Conservation (phyloP, 129 eudicot species). For the Lonicera japonica region DNA sequence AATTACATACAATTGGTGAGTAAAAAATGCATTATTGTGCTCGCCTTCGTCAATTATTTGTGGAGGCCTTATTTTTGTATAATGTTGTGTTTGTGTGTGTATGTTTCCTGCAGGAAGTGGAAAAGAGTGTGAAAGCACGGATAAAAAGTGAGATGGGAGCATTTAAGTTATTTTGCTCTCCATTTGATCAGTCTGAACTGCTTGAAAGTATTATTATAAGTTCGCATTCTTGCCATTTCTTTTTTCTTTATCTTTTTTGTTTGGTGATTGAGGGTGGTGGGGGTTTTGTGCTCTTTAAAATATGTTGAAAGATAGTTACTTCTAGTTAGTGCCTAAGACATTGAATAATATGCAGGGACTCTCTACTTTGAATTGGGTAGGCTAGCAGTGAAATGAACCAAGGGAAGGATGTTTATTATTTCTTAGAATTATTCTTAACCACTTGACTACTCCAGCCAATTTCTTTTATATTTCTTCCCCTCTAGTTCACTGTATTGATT, state of each 20-base stretch:
- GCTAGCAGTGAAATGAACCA: slow-evolving; percentile 70
- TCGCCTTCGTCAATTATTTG: background rate
- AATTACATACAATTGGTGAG: background rate
- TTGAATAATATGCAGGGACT: slow-evolving; percentile 37
- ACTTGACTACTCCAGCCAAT: too few species aligned
- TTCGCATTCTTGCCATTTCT: background rate
- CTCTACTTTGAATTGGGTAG: slow-evolving; percentile 71
- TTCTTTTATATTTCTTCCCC: too few species aligned
- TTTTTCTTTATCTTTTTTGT: too few species aligned
- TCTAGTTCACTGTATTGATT: too few species aligned
- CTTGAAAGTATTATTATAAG: slow-evolving; percentile 43
- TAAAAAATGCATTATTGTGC: background rate
- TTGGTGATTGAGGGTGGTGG: background rate
- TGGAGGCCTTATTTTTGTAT: too few species aligned
- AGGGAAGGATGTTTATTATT: too few species aligned
- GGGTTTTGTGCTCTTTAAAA: too few species aligned
- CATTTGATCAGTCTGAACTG: slow-evolving; percentile 69
- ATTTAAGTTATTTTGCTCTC: slow-evolving; percentile 64
- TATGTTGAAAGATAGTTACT: too few species aligned
- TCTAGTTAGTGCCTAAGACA: too few species aligned
- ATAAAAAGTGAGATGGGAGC: slow-evolving; percentile 86
- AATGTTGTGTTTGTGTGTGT: too few species aligned
- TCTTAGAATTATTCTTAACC: too few species aligned
- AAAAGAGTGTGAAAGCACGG: slow-evolving; percentile 59
- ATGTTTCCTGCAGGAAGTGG: slow-evolving; percentile 44